Base-by-base conservation (phyloP, 1,139 yeast genomes). In the Pneumocystis jirovecii region DNA sequence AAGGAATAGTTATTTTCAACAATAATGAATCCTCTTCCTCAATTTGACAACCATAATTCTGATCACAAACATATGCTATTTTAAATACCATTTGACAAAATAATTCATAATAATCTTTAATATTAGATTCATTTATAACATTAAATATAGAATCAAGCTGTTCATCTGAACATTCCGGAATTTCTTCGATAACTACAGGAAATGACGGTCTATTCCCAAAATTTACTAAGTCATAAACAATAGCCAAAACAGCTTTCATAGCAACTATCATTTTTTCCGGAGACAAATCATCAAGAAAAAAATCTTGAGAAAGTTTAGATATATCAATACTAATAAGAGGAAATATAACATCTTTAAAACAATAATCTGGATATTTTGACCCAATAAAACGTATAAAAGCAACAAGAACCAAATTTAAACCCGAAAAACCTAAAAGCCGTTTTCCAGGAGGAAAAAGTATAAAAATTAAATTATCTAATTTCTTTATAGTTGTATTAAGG, bases 381-480 rank as follows among this genome's bases (percentile, higher is more conserved):
- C 96, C 96, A 61, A 89, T 82, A 1, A 87, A 82, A 39, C 96
- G 81, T 40, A 90, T 78, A 50, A 88, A 78, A 69, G 87, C 89
- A 1, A 87, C 85, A 45, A 89, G 76, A 0, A 95, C 85, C 63
- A 82, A 82, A 25, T 90, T 76, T 29, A 79, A 77, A 69, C 89
- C 95, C 2, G 85, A 79, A 0, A 83, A 80, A 89, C 91, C 87
- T 74, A 87, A 86, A 64, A 83, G 84, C 72, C 89, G 90, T 69
- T 84, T 85, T 5, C 79, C 77, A 17, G 78, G 77, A 67, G 85
- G 81, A 63, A 88, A 78, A 60, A 86, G 74, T 7, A 83, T 70
- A 64, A 82, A 82, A 71, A 85, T 83, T 40, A 93, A 76, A 4
- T 76, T 74, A 42, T 82, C 86, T 40, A 86, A 76, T 64, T 84